Base-by-base conservation (phyloP, 164 flowering plant species). In the Magnolia sinica region DNA sequence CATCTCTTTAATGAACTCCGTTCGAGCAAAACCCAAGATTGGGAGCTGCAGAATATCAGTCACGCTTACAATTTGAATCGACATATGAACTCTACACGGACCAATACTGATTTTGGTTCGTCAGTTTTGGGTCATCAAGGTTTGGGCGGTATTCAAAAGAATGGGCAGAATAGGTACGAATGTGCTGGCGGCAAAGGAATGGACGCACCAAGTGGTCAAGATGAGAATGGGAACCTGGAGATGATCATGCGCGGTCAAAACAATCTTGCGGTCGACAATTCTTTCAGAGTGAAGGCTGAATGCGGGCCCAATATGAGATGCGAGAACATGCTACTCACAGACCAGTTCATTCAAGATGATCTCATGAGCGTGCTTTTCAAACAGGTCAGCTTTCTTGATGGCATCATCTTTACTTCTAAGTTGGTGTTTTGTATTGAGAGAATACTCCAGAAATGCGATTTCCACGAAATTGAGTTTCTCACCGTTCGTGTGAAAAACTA, bases 301-400 rank as follows among this genome's bases (percentile, higher is more conserved):
- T 83, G 82, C 50, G 64, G 82, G 19, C 69, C 81, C 20, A 86
- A 88, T 71, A 18, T 80, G 63, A 80, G 81, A 82, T 74, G 45
- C 64, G 83, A 82, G 22, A 75, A 72, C 52, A 64, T 64, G n/a
- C 69, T 85, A 22, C 74, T 81, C 49, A 76, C 81, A 8, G 86
- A 84, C 65, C 89, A 86, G 23, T 88, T 76, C 76, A 87, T 86
- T 76, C 96, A 91, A 76, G 99, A 93, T 67, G 97, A 91, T 81
- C 89, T 90, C 71, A 83, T 91, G 90, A 87, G 87, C 85, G 90
- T 86, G 14, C 80, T 92, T 70, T 88, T 92, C 61, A 91, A 89
- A 77, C 98, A 91, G 94, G 99, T 92, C 24, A 29, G 79, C 58
- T 74, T 70, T 49, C 27, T 20, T 63, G 1, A 49, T 14, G 51